Conservation (phyloP, 2,329 filamentous ascomycete species). For the Penicillium sp. region DNA sequence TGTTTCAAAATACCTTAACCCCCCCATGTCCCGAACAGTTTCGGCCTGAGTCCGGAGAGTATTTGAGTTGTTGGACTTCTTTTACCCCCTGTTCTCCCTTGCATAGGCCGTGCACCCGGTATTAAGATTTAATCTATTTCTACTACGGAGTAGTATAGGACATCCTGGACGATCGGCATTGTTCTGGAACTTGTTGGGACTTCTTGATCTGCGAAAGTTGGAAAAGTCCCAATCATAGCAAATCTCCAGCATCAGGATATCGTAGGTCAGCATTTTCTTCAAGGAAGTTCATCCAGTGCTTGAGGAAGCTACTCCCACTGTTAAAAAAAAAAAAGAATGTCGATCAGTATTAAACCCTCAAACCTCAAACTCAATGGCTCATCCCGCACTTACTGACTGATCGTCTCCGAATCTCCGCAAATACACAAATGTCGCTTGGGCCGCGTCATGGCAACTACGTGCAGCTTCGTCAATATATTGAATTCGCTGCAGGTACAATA, state of each 20-base stretch:
- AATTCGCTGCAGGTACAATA: background rate
- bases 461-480: slow-evolving; percentile 7
- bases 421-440: slow-evolving; percentile 83
- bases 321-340: slow-evolving; percentile 4
- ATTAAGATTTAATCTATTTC: slow-evolving; percentile 7
- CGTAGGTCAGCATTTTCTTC: slow-evolving; percentile 84
- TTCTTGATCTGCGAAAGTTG: background rate
- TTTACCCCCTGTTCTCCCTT: background rate
- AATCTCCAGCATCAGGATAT: slow-evolving; percentile 59
- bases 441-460: slow-evolving; percentile 85
- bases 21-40: background rate
- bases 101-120: background rate
- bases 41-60: background rate
- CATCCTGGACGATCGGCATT: background rate
- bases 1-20: background rate
- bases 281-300: slow-evolving; percentile 81
- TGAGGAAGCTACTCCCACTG: slow-evolving; percentile 77
- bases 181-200: background rate
- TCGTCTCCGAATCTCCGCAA: slow-evolving; percentile 88
- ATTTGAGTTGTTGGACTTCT: background rate
- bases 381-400: slow-evolving; percentile 60
- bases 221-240: slow-evolving; percentile 15
- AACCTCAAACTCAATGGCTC: background rate
- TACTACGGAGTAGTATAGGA: too few relatives aligned
- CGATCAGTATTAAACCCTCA: slow-evolving; percentile 2